phyloP scores from a whole-genome alignment of 352 stramenopile genomes.

The Phytophthora melonis region DNA sequence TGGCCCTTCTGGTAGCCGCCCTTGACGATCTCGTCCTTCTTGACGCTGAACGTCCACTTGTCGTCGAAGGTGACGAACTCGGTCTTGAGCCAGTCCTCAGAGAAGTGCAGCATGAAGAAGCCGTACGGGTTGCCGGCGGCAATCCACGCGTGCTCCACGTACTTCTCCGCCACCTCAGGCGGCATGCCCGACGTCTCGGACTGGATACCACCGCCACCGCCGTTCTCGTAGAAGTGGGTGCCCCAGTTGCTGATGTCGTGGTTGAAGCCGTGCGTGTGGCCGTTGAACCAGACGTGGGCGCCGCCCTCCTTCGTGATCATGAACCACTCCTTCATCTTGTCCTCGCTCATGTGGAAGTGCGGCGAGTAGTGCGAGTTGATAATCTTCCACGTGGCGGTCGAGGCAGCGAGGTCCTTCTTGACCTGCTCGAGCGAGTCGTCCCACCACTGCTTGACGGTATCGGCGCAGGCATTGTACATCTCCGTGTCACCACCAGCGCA shows the following conservation, averaged over 20 bases:
- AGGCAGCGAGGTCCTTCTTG: constrained; percentile 73
- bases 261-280: constrained; percentile 90
- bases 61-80: constrained; percentile 89
- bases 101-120: constrained; percentile 89
- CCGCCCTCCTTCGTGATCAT: constrained; percentile 80
- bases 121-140: constrained; percentile 82
- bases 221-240: constrained; percentile 91
- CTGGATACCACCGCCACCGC: constrained; percentile 86
- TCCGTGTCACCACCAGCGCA: constrained; percentile 71
- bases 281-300: constrained; percentile 86
- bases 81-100: constrained; percentile 85
- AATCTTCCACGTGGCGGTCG: constrained; percentile 87
- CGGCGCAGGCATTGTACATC: constrained; percentile 83
- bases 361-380: constrained; percentile 92
- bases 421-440: constrained; percentile 76
- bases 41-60: constrained; percentile 81
- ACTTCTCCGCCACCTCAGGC: constrained; percentile 76
- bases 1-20: constrained; percentile 85
- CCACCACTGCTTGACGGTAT: constrained; percentile 84
- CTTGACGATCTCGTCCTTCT: constrained; percentile 76
- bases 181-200: constrained; percentile 84
- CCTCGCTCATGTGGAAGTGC: constrained; percentile 90
- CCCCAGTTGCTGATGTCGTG: constrained; percentile 88
- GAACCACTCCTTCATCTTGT: constrained; percentile 92
- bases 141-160: constrained; percentile 86